Percentiles rank a stretch among this genome's conserved stretches.
Conservation (phyloP, 148 eudicot species). For the Salicornia ramosissima region DNA sequence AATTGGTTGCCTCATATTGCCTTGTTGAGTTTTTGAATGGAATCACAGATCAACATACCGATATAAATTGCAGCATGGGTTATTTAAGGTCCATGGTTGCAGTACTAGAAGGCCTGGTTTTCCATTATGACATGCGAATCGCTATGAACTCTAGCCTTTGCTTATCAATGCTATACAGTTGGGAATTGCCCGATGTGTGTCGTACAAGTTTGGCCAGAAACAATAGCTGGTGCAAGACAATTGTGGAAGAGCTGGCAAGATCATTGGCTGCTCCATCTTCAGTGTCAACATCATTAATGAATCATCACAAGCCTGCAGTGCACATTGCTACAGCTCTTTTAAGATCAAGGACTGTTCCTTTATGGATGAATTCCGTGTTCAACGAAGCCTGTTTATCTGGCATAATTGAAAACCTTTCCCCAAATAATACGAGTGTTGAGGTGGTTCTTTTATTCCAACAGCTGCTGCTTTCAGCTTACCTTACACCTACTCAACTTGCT, state of each 20-base stretch:
- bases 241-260: conserved; percentile 81
- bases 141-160: conserved; percentile 62
- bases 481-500: conserved; percentile 55
- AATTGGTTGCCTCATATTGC: conserved; percentile 68
- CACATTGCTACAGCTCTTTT: conserved; percentile 60
- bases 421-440: conserved; percentile 50
- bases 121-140: conserved; percentile 43
- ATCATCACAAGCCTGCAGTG: conserved; percentile 62
- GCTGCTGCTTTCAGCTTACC: conserved; percentile 44
- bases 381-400: conserved; percentile 54
- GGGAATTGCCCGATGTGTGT: conserved; percentile 41
- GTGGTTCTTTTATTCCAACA: conserved; percentile 62
- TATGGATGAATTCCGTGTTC: conserved; percentile 69
- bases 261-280: conserved; percentile 61
- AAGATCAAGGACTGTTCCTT: conserved; percentile 41
- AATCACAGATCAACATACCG: conserved; percentile 44
- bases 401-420: conserved; percentile 57
- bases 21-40: conserved; percentile 56
- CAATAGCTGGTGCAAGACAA: conserved; percentile 65
- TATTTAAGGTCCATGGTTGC: conserved; percentile 56
- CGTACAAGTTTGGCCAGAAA: conserved; percentile 28
- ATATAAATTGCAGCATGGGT: conserved; percentile 31
- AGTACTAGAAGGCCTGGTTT: conserved; percentile 64
- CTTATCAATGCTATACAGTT: conserved; percentile 56
- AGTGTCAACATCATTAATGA: conserved; percentile 49